Evolutionary conservation across 2,329 filamentous ascomycete species (phyloP).

Genomic region (Colletotrichum limetticola): DNA sequence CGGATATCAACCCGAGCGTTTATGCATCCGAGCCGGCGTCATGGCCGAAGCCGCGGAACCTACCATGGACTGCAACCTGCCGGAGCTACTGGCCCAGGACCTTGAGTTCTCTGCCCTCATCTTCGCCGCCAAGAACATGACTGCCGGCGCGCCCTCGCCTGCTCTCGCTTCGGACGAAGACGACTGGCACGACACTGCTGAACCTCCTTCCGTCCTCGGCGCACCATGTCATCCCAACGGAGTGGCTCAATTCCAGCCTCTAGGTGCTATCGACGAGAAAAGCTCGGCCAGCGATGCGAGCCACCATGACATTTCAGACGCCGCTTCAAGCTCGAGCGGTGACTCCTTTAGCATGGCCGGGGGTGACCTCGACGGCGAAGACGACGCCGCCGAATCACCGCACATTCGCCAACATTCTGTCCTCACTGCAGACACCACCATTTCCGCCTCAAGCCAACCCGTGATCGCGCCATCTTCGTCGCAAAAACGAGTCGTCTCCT

Average conservation of each 20-base stretch:
- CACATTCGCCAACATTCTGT: slow-evolving; percentile 47
- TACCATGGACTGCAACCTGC: slow-evolving; percentile 57
- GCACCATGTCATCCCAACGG: slow-evolving; percentile 24
- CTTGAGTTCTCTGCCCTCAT: slow-evolving; percentile 59
- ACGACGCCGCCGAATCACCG: slow-evolving; percentile 26
- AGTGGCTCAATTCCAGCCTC: slow-evolving; percentile 27
- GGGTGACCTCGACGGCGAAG: slow-evolving; percentile 38
- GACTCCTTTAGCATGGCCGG: slow-evolving; percentile 50
- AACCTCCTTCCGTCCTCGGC: slow-evolving; percentile 18
- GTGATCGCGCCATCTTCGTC: slow-evolving; percentile 38
- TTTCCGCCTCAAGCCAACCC: slow-evolving; percentile 46
- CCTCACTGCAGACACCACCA: slow-evolving; percentile 52
- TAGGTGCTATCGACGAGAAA: slow-evolving; percentile 34
- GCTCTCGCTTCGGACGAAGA: slow-evolving; percentile 44
- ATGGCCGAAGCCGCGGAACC: slow-evolving; percentile 38
- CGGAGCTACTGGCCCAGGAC: slow-evolving; percentile 66
- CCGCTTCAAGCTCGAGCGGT: slow-evolving; percentile 45
- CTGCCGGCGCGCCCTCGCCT: slow-evolving; percentile 58
- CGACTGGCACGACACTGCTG: slow-evolving; percentile 28
- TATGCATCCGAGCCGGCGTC: slow-evolving; percentile 30
- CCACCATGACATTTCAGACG: slow-evolving; percentile 37
- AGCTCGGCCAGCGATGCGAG: slow-evolving; percentile 23
- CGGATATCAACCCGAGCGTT: slow-evolving; percentile 9
- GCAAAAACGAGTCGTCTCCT: slow-evolving; percentile 32
- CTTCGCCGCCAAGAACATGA: slow-evolving; percentile 63